phyloP scores from a whole-genome alignment of 257 asterid genomes.

The Euphrasia confusa region DNA sequence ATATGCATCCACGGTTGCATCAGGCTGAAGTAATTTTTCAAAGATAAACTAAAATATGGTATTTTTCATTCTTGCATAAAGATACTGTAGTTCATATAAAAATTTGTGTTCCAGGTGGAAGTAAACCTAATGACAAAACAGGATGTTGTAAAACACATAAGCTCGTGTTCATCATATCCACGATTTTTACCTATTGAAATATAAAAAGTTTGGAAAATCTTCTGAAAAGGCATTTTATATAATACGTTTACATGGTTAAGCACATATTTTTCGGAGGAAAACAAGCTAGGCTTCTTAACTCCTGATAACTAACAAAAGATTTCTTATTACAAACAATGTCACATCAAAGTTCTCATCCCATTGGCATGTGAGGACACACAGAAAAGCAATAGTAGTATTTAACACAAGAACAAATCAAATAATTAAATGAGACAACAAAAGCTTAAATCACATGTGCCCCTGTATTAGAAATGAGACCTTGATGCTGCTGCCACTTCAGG shows the following conservation, averaged over 20 bases:
- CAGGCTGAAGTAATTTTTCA: no score
- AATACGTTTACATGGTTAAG: no score
- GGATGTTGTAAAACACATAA: conserved; percentile 12
- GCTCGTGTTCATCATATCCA: background rate
- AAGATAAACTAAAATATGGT: no score
- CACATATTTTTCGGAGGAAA: background rate
- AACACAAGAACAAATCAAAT: no score
- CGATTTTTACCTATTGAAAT: conserved; percentile 7
- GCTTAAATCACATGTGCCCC: conserved; percentile 16
- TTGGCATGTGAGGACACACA: background rate
- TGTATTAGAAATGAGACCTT: conserved; percentile 48
- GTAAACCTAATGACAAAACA: conserved; percentile 54
- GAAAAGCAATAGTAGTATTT: no score
- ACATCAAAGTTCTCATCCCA: conserved; percentile 19
- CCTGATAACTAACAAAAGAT: conserved; percentile 12
- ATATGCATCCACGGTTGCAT: no score
- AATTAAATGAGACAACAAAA: conserved; percentile 6
- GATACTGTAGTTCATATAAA: no score
- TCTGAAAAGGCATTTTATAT: conserved; percentile 1
- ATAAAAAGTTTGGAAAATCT: conserved; percentile 16
- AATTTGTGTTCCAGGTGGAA: conserved; percentile 98
- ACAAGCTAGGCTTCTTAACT: background rate
- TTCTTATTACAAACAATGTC: conserved; percentile 4
- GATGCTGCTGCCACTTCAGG: conserved; percentile 99
- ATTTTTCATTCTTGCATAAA: no score